phyloP scores from a whole-genome alignment of 768 basidiomycete genomes.

The Mycena indigotica region DNA sequence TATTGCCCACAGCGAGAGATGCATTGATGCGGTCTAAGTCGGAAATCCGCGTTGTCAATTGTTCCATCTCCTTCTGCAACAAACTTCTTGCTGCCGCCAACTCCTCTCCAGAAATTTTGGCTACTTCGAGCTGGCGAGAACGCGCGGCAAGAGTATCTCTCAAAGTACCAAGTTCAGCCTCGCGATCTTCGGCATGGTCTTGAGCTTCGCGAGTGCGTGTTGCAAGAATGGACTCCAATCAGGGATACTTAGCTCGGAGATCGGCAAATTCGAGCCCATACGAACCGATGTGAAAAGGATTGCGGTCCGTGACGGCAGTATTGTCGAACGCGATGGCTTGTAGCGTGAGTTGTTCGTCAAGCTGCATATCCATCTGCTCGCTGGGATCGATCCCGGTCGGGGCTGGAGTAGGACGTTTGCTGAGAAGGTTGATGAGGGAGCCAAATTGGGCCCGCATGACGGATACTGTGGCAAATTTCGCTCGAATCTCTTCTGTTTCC shows the following conservation, averaged over 20 bases:
- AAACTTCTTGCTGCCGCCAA: not conserved
- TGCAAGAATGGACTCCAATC: not conserved
- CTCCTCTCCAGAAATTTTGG: not conserved
- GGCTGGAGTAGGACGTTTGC: slow-evolving; percentile 54
- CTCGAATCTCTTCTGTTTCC: too few species aligned
- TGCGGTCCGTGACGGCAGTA: slow-evolving; percentile 4
- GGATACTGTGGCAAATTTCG: slow-evolving; percentile 7
- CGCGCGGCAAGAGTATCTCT: not conserved
- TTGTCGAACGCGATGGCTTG: not conserved
- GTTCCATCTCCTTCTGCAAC: not conserved
- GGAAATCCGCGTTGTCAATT: not conserved
- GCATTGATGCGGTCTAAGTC: not conserved
- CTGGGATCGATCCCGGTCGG: slow-evolving; percentile 35
- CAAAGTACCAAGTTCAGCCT: not conserved
- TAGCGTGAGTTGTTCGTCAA: slow-evolving; percentile 9
- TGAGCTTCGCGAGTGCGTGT: not conserved
- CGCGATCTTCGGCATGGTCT: not conserved
- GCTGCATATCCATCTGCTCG: slow-evolving; percentile 20
- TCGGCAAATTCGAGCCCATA: not conserved
- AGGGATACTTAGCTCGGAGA: not conserved
- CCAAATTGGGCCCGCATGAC: slow-evolving; percentile 48
- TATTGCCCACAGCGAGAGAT: not conserved
- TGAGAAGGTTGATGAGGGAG: slow-evolving; percentile 47
- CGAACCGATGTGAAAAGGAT: not conserved
- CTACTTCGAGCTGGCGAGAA: not conserved